Conservation (phyloP, 495 filamentous ascomycete genomes). For the Talaromyces stipitatus region DNA sequence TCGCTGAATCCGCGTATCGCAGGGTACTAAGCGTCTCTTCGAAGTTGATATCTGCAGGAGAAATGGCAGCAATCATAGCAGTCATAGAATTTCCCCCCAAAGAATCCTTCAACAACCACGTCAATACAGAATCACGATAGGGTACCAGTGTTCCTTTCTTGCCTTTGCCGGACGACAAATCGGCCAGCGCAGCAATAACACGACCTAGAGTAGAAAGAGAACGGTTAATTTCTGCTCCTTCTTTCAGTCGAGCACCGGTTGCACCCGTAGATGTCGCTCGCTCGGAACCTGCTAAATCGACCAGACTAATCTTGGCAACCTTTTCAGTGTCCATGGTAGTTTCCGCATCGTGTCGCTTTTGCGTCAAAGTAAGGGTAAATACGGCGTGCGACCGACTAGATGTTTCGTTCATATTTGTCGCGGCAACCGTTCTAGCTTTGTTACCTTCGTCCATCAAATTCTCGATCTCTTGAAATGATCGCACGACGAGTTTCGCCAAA, state of each 20-base stretch:
- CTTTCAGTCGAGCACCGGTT: constrained; percentile 90
- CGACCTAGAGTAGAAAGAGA: constrained; percentile 94
- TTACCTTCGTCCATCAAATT: constrained; percentile 99
- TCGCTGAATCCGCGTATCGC: constrained; percentile 94
- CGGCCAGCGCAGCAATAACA: constrained; percentile 95
- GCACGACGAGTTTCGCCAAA: constrained; percentile 94
- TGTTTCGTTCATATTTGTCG: constrained; percentile 99
- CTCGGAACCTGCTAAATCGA: constrained; percentile 97
- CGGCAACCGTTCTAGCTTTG: constrained; percentile 95
- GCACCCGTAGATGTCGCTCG: constrained; percentile 93
- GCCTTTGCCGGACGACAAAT: constrained; percentile 79
- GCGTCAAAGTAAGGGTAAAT: constrained; percentile 91
- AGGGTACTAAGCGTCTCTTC: constrained; percentile 95
- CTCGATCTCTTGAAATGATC: constrained; percentile 92
- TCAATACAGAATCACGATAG: constrained; percentile 94
- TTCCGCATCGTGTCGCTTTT: constrained; percentile 87
- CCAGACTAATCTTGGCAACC: constrained; percentile 94
- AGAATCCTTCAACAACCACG: constrained; percentile 96
- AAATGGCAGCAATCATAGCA: constrained; percentile 98
- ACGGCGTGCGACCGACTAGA: constrained; percentile 97
- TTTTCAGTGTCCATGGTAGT: constrained; percentile 96
- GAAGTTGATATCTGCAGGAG: constrained; percentile 97
- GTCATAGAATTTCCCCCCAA: constrained; percentile 99
- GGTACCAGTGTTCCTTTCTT: constrained; percentile 82
- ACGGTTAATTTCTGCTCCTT: constrained; percentile 97